phyloP scores from a whole-genome alignment of 306 rosid species.

The Gastrolobium bilobum region DNA sequence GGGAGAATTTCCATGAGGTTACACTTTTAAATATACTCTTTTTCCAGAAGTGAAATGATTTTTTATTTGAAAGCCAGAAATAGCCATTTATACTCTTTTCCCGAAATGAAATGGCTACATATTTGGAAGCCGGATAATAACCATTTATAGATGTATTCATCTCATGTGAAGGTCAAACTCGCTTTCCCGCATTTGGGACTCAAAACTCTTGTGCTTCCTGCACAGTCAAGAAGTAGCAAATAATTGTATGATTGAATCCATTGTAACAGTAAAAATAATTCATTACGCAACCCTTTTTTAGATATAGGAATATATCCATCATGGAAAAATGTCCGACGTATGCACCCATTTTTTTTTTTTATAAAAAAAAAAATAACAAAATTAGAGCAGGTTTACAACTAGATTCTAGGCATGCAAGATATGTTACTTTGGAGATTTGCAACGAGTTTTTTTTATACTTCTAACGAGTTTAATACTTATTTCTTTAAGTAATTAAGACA shows the following conservation, averaged over 20 bases:
- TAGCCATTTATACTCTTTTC: not conserved
- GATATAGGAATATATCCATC: too few species aligned
- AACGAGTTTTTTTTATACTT: too few species aligned
- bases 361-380: too few species aligned
- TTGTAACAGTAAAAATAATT: not conserved
- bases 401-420: too few species aligned
- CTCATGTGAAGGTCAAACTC: not conserved
- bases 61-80: constrained; percentile 13
- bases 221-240: not conserved
- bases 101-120: not conserved
- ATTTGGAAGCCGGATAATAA: not conserved
- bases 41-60: not conserved
- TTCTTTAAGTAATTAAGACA: too few species aligned
- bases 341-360: too few species aligned
- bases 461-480: too few species aligned
- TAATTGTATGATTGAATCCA: not conserved
- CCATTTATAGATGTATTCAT: not conserved
- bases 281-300: not conserved
- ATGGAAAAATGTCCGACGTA: too few species aligned
- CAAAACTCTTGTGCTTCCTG: not conserved
- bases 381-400: too few species aligned
- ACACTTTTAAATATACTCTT: not conserved
- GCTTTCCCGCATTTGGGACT: not conserved
- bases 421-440: too few species aligned
- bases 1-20: not conserved